Evolutionary conservation across 192 early-diverging fungal genomes (phyloP), one percentile per base, ranked within the genome.

Genomic region (Podila minutissima): DNA sequence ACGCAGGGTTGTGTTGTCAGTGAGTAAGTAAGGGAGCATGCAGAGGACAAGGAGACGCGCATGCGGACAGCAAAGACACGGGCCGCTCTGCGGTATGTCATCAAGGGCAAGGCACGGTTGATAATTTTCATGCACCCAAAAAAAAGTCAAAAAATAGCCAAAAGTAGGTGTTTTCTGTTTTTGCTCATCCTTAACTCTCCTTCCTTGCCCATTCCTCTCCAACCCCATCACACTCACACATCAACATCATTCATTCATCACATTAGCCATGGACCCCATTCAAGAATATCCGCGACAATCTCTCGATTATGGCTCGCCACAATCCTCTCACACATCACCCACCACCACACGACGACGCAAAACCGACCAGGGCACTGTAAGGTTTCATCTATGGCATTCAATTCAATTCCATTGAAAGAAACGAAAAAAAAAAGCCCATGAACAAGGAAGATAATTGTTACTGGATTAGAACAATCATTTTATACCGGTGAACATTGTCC

Each of bases 291-390:
- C 31, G 28, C 31, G 62, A 13, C 62, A 33, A 32, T 63, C 31
- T 17, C 29, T 63, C 19, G 62, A 35, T 8, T 33, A 69, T n/a
- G 58, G 32, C n/a, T 4, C 19, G 3, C 38, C 35, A n/a, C 22
- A 38, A 37, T 19, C 33, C 67, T 24, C 37, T 29, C 58, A 28
- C 66, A 58, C 67, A 69, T 26, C 26, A 9, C 58, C 37, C 35
- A 49, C 37, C 58, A 46, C 29, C 46, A 50, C 51, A 19, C 70
- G 70, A 26, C 50, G 70, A 35, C 60, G 70, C 9, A 72, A 72
- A 46, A 72, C 70, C 4, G 62, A 72, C 33, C 70, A 72, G 22
- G 62, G 70, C 61, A 35, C 61, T 35, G 70, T 72, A 64, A 57
- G 69, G 26, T 32, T 55, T 61, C 59, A 61, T 61, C 31, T 55